A percentile compares a stretch with the other conserved stretches of the same genome.
These are phyloP conservation scores for Ophidiomyces ophidiicola DNA, from an alignment of 2,329 filamentous ascomycete genomes.

Conservation along the genomic window DNA sequence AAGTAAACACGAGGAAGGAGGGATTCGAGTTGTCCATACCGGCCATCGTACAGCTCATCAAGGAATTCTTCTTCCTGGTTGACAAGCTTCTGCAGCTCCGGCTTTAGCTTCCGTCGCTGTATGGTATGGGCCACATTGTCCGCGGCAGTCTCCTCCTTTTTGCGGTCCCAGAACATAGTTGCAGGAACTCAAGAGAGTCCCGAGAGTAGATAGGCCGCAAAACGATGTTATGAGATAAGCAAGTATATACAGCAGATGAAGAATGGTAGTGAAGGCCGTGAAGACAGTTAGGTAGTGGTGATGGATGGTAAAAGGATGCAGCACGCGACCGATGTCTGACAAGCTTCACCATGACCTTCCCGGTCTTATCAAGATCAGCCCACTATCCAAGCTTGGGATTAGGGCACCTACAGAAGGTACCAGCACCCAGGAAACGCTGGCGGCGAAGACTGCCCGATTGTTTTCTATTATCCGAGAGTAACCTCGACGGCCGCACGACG, in stretches of 20 bases:
- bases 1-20: neutral
- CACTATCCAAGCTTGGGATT: neutral
- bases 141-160: slow-evolving; percentile 23
- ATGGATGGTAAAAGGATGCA: neutral
- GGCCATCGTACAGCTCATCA: slow-evolving; percentile 64
- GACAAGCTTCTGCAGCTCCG: slow-evolving; percentile 43
- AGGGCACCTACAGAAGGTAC: slow-evolving; percentile 3
- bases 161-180: slow-evolving; percentile 25
- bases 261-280: neutral
- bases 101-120: slow-evolving; percentile 35
- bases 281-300: neutral
- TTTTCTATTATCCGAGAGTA: slow-evolving; percentile 7
- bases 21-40: slow-evolving; percentile 41
- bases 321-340: slow-evolving; percentile 7
- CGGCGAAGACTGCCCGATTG: neutral
- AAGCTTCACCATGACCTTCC: too few species aligned
- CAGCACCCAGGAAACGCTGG: neutral
- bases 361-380: slow-evolving; percentile 10
- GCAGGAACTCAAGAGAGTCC: slow-evolving; percentile 5
- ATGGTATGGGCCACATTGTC: slow-evolving; percentile 16
- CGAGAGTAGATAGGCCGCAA: neutral
- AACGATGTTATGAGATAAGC: neutral
- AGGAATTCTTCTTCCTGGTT: slow-evolving; percentile 60
- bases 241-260: neutral
- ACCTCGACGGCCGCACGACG: too few species aligned